Evolutionary conservation across 2,329 filamentous ascomycete species (phyloP).

Genomic region (Penicillium sp.): DNA sequence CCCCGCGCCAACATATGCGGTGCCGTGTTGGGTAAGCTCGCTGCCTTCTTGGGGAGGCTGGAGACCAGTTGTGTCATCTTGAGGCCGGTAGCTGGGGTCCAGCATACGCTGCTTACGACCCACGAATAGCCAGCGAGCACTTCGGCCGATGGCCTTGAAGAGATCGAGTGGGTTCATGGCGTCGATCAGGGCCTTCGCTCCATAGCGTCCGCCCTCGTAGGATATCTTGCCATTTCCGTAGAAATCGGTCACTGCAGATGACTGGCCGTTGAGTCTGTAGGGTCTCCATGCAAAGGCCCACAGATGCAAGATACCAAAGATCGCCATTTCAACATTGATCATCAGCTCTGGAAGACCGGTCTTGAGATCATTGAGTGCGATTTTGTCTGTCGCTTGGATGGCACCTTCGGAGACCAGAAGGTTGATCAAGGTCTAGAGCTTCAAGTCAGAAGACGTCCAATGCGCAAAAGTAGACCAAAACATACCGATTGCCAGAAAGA

Average conservation of each 20-base stretch:
- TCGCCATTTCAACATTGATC: constrained; percentile 81
- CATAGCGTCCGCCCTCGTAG: constrained; percentile 66
- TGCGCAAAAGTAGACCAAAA: background rate
- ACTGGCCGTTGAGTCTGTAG: constrained; percentile 58
- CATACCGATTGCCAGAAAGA: constrained; percentile 77
- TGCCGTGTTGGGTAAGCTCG: constrained; percentile 17
- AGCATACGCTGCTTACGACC: constrained; percentile 58
- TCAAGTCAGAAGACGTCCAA: background rate
- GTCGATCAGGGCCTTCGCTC: constrained; percentile 66
- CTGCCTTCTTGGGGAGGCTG: constrained; percentile 19
- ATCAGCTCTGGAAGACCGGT: constrained; percentile 77
- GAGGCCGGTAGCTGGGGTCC: constrained; percentile 42
- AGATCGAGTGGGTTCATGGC: constrained; percentile 82
- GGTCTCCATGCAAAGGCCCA: constrained; percentile 79
- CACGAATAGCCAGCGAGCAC: constrained; percentile 77
- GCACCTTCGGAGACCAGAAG: constrained; percentile 64
- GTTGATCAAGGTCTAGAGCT: constrained; percentile 56
- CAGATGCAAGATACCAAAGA: constrained; percentile 75
- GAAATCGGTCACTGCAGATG: constrained; percentile 45
- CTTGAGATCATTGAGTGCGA: constrained; percentile 75
- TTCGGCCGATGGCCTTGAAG: constrained; percentile 74
- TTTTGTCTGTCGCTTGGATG: constrained; percentile 61
- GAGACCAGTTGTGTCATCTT: constrained; percentile 31
- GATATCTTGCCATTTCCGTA: constrained; percentile 48
- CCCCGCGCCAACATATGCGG: constrained; percentile 31